phyloP scores from a whole-genome alignment of 495 filamentous ascomycete species.

The Aspergillus hancockii region DNA sequence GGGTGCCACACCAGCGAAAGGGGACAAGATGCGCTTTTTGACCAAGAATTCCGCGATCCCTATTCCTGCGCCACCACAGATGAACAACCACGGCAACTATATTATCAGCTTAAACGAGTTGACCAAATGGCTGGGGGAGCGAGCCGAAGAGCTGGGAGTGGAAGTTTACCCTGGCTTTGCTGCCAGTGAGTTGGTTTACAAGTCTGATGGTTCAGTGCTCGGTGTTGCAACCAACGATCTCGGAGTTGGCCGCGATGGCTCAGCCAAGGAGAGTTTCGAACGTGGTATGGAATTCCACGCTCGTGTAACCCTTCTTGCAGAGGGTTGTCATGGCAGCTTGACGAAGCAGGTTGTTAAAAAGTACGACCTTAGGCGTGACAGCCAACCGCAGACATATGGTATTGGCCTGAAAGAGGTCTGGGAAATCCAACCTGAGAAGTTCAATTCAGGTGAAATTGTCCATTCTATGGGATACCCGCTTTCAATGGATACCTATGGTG shows the following conservation, averaged over 20 bases:
- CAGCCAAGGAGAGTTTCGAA: conserved; percentile 89
- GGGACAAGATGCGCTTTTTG: conserved; percentile 90
- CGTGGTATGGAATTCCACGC: conserved; percentile 99
- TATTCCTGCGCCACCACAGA: conserved; percentile 88
- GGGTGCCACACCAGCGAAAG: conserved; percentile 75
- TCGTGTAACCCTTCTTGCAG: conserved; percentile 86
- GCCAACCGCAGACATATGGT: conserved; percentile 92
- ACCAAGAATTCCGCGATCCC: conserved; percentile 79
- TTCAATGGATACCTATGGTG: conserved; percentile 87
- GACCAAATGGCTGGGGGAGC: conserved; percentile 90
- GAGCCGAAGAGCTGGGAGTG: conserved; percentile 96
- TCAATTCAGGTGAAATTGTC: conserved; percentile 77
- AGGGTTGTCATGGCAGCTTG: conserved; percentile 95
- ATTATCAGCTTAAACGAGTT: conserved; percentile 95
- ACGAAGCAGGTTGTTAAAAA: conserved; percentile 96
- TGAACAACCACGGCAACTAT: conserved; percentile 98
- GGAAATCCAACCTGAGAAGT: conserved; percentile 94
- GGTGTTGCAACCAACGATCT: conserved; percentile 97
- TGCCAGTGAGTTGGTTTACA: conserved; percentile 89
- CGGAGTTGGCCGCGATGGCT: conserved; percentile 76
- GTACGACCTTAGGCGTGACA: conserved; percentile 85
- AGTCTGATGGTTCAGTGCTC: conserved; percentile 79
- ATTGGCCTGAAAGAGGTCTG: conserved; percentile 96
- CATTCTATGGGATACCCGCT: conserved; percentile 96
- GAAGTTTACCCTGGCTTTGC: conserved; percentile 97